Conservation (phyloP, 306 rosid genomes). For the Lathyrus oleraceus region DNA sequence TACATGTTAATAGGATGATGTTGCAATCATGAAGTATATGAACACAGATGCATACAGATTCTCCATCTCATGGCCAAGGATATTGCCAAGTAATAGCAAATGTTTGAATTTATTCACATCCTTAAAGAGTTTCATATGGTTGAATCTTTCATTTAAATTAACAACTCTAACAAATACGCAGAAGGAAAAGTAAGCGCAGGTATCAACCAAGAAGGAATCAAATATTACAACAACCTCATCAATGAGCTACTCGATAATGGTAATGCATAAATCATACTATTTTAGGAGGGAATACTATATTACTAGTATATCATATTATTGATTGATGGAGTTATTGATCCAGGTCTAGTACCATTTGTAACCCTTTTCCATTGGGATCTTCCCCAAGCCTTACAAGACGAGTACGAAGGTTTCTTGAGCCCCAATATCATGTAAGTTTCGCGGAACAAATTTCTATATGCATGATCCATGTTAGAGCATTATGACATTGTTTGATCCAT, state of each 20-base stretch:
- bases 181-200: slow-evolving; percentile 59
- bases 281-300: too few species aligned
- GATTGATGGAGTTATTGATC: too few species aligned
- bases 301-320: too few species aligned
- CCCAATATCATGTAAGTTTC: slow-evolving; percentile 33
- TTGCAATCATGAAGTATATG: slow-evolving; percentile 65
- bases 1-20: slow-evolving; percentile 59
- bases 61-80: slow-evolving; percentile 83
- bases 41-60: slow-evolving; percentile 65
- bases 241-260: slow-evolving; percentile 55
- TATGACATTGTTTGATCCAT: neutral
- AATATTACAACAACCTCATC: slow-evolving; percentile 65
- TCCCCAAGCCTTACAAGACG: slow-evolving; percentile 42
- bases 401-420: slow-evolving; percentile 40
- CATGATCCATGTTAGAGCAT: neutral
- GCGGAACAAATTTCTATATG: neutral
- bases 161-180: slow-evolving; percentile 28
- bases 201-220: slow-evolving; percentile 57
- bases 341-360: slow-evolving; percentile 40
- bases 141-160: slow-evolving; percentile 8
- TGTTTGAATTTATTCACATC: slow-evolving; percentile 3
- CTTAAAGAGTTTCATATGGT: slow-evolving; percentile 3
- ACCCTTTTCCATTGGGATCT: slow-evolving; percentile 49
- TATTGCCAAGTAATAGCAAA: slow-evolving; percentile 59
- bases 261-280: slow-evolving; percentile 11